A percentile compares a stretch with the other conserved stretches of the same genome.
Conservation (phyloP, 176 grass and related monocot species). For the maize (Zea mays) region DNA sequence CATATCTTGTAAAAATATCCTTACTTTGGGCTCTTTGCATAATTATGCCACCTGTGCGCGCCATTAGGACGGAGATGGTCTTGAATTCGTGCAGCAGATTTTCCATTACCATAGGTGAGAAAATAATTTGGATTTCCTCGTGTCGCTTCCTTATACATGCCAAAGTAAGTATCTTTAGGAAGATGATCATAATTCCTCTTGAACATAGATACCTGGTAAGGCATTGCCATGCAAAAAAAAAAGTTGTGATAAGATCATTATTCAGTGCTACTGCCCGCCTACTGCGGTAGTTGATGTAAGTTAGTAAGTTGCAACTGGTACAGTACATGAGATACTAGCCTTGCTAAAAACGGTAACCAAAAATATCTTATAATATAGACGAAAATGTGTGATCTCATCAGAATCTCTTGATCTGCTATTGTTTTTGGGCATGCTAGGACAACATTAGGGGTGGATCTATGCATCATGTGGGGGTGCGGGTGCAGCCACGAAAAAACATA, state of each 20-base stretch:
- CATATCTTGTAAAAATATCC: constrained; percentile 20
- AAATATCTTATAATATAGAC: background rate
- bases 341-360: constrained; percentile 16
- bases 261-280: background rate
- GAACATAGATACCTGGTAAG: constrained; percentile 90
- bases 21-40: constrained; percentile 84
- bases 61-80: constrained; percentile 94
- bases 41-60: constrained; percentile 96
- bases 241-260: background rate
- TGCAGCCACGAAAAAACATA: too few relatives aligned
- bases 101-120: constrained; percentile 96
- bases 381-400: background rate
- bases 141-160: constrained; percentile 92
- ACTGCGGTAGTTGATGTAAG: background rate
- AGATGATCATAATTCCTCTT: constrained; percentile 99
- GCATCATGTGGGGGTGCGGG: too few relatives aligned
- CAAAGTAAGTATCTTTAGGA: constrained; percentile 91
- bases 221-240: constrained; percentile 36
- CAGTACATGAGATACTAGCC: background rate
- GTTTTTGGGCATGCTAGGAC: background rate
- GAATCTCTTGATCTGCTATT: background rate
- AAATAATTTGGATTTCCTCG: constrained; percentile 95
- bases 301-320: background rate
- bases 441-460: too few relatives aligned
- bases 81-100: constrained; percentile 90